A percentile compares a stretch with the other conserved stretches of the same genome.
Evolutionary conservation across 2,329 filamentous ascomycete species (phyloP).

Genomic region (Fusarium kyushuense): DNA sequence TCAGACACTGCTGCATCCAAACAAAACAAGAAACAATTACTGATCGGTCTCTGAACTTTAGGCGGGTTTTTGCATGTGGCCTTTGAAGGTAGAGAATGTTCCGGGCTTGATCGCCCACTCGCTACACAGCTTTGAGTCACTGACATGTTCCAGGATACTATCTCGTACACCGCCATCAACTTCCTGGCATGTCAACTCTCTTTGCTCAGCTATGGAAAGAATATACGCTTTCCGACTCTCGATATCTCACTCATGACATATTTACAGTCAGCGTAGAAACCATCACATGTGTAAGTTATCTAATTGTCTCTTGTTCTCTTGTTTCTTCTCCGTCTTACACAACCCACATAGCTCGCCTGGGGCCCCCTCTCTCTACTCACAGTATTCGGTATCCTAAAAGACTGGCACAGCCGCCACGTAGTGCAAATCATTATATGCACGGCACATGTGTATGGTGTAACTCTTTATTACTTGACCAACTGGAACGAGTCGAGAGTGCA

Average conservation of each 20-base stretch:
- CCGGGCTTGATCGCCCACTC: slow-evolving; percentile 24
- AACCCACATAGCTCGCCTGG: slow-evolving; percentile 60
- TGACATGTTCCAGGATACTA: slow-evolving; percentile 72
- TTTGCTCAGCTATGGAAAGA: slow-evolving; percentile 94
- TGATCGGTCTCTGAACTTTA: slow-evolving; percentile 46
- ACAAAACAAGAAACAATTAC: slow-evolving; percentile 6
- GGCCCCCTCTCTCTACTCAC: slow-evolving; percentile 68
- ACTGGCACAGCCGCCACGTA: slow-evolving; percentile 61
- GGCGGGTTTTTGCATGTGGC: slow-evolving; percentile 79
- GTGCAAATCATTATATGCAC: slow-evolving; percentile 64
- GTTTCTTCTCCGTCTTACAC: slow-evolving; percentile 8
- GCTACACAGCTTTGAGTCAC: background rate
- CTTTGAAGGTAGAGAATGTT: slow-evolving; percentile 74
- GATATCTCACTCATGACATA: slow-evolving; percentile 83
- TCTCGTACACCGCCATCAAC: slow-evolving; percentile 72
- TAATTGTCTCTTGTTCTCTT: background rate
- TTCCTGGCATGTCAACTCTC: slow-evolving; percentile 76
- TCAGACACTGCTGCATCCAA: slow-evolving; percentile 3
- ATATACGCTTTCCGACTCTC: slow-evolving; percentile 86
- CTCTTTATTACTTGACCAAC: slow-evolving; percentile 71
- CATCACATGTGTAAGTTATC: slow-evolving; percentile 76
- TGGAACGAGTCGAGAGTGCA: slow-evolving; percentile 60
- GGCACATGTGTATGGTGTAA: slow-evolving; percentile 71
- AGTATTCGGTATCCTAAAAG: slow-evolving; percentile 59
- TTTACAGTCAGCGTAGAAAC: slow-evolving; percentile 91